Conservation (phyloP, 257 asterid species). For the Solanum arcanum region DNA sequence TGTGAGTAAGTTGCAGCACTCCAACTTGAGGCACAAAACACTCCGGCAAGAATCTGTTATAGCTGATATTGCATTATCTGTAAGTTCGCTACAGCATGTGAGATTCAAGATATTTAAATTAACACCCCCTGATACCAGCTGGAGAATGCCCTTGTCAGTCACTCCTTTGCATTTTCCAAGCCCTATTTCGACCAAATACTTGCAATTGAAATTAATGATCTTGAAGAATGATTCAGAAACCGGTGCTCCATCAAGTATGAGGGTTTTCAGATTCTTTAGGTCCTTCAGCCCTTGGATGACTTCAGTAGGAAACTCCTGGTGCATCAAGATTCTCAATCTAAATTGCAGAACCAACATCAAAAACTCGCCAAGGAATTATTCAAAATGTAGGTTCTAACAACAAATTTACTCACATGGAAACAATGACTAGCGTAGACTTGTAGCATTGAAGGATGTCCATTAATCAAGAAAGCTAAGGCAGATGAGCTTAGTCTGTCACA, state of each 20-base stretch:
- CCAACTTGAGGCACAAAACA: conserved; percentile 57
- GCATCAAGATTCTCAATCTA: conserved; percentile 3
- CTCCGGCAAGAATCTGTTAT: conserved; percentile 37
- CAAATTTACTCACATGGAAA: conserved; percentile 37
- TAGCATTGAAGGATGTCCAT: conserved; percentile 28
- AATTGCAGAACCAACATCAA: background rate
- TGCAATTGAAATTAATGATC: conserved; percentile 32
- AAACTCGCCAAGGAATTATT: background rate
- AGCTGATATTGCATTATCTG: conserved; percentile 43
- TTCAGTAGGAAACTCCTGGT: conserved; percentile 36
- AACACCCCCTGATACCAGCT: conserved; percentile 39
- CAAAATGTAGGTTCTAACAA: background rate
- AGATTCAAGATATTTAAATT: conserved; percentile 38
- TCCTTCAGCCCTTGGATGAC: conserved; percentile 27
- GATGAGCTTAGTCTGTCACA: conserved; percentile 43
- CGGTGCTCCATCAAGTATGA: conserved; percentile 39
- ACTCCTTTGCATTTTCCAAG: conserved; percentile 57
- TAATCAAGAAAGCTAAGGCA: conserved; percentile 33
- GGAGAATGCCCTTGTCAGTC: conserved; percentile 38
- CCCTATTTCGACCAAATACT: conserved; percentile 36
- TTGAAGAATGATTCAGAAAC: conserved; percentile 31
- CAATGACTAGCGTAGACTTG: conserved; percentile 61
- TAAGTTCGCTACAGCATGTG: conserved; percentile 58
- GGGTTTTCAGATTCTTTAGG: conserved; percentile 30
- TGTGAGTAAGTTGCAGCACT: conserved; percentile 56